Evolutionary conservation across 176 grass and related monocot species (phyloP).

Genomic region (Pontederia crassipes): DNA sequence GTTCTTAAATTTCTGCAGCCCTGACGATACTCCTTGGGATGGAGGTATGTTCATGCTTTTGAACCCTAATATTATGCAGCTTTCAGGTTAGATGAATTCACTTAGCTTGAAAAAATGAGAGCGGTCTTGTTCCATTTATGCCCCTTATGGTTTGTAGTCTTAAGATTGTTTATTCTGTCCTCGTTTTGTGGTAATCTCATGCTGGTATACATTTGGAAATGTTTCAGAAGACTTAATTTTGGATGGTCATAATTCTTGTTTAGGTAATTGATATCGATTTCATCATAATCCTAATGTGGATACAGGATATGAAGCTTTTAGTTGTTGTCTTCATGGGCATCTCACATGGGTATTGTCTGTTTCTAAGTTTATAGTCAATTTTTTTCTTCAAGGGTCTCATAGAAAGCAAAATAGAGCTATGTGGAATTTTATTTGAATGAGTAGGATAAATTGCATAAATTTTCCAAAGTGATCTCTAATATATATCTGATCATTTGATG

Average conservation of each 20-base stretch:
- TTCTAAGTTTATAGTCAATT: neutral
- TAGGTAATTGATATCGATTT: too few species aligned
- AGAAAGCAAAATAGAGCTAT: too few species aligned
- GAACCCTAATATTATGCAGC: neutral
- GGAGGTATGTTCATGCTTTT: constrained; percentile 47
- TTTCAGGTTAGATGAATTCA: neutral
- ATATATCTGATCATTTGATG: too few species aligned
- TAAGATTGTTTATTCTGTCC: neutral
- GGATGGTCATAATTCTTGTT: too few species aligned
- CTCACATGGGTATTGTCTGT: neutral
- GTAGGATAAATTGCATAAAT: too few species aligned
- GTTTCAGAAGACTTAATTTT: too few species aligned
- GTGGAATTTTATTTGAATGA: too few species aligned
- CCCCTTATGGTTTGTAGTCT: neutral
- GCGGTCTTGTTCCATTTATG: neutral
- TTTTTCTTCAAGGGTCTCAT: neutral
- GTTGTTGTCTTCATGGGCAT: too few species aligned
- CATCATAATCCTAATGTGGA: too few species aligned
- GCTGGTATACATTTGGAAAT: too few species aligned
- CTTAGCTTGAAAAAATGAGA: neutral
- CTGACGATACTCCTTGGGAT: constrained; percentile 88
- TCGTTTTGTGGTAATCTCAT: neutral
- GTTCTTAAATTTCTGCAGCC: constrained; percentile 33
- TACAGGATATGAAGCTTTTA: too few species aligned
- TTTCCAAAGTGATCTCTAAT: too few species aligned